A percentile compares a stretch with the other conserved stretches of the same genome.
phyloP scores from a whole-genome alignment of 2,329 filamentous ascomycete species.

The Cercospora zeina region DNA sequence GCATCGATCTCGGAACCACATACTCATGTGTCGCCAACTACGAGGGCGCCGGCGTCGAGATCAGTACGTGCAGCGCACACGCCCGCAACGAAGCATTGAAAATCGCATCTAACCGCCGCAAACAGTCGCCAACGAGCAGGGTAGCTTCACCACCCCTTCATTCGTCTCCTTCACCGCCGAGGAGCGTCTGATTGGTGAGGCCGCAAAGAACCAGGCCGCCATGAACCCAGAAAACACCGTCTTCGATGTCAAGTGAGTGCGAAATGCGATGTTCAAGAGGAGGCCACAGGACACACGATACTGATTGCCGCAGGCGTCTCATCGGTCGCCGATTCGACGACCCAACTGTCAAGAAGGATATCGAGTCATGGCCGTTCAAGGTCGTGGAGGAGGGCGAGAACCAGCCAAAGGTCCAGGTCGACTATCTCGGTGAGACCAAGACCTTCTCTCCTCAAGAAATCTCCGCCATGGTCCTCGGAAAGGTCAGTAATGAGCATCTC shows the following conservation, averaged over 20 bases:
- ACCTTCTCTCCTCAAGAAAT: slow-evolving; percentile 97
- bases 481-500: slow-evolving; percentile 61
- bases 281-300: slow-evolving; percentile 12
- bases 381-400: slow-evolving; percentile 78
- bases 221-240: slow-evolving; percentile 99
- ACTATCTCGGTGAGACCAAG: slow-evolving; percentile 95
- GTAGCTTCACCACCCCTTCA: slow-evolving; percentile 96
- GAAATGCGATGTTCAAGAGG: slow-evolving; percentile 11
- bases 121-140: slow-evolving; percentile 92
- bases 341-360: slow-evolving; percentile 96
- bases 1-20: slow-evolving; percentile 99
- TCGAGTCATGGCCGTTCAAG: slow-evolving; percentile 99
- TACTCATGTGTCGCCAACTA: slow-evolving; percentile 99
- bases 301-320: slow-evolving; percentile 69
- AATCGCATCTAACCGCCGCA: slow-evolving; percentile 19
- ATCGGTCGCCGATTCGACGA: slow-evolving; percentile 96
- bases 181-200: slow-evolving; percentile 98
- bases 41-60: slow-evolving; percentile 99
- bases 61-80: slow-evolving; percentile 58
- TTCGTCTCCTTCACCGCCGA: slow-evolving; percentile 99
- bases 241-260: slow-evolving; percentile 82
- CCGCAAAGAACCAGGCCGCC: slow-evolving; percentile 99
- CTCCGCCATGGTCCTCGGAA: slow-evolving; percentile 96
- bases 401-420: slow-evolving; percentile 88
- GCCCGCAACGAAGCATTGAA: not conserved